Base-by-base conservation (phyloP, 495 filamentous ascomycete genomes). In the Aspergillus baeticus region DNA sequence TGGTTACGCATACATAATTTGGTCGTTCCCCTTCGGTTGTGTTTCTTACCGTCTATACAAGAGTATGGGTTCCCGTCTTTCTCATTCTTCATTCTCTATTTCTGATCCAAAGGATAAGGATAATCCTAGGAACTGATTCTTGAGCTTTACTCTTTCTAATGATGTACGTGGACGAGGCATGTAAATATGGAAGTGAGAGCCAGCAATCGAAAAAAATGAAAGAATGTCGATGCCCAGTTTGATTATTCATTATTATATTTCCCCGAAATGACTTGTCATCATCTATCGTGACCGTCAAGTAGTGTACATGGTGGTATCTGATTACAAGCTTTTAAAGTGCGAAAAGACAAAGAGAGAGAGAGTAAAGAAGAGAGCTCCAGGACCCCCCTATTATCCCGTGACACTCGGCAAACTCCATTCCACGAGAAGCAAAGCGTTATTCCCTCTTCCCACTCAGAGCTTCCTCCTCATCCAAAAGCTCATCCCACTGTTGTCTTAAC, bases 401-500 rank as follows among this genome's bases (percentile, higher is more conserved):
- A n/a, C n/a, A n/a, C n/a, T n/a, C n/a, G n/a, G n/a, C n/a, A n/a
- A n/a, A n/a, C n/a, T n/a, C n/a, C n/a, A n/a, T n/a, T n/a, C n/a
- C n/a, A n/a, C 36, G 36, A 38, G 36, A 38, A 38, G 15, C 36
- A 29, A 8, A 29, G 8, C 2, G 10, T 23, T 39, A 41, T 15
- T 43, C 37, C 36, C 21, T 29, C 34, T 52, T 51, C 36, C 48
- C 51, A 36, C 13, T 38, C 23, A 11, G 29, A 23, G n/a, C 60
- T 51, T 75, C 75, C 14, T 61, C 74, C 45, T 61, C 54, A 64
- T 80, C 78, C 51, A 88, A 51, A 65, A 78, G 81, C 18, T 46
- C 68, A 68, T 95, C 91, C 94, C 94, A 98, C 63, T 83, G 75
- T 50, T 70, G 65, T 65, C 94, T 80, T 78, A 97, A 67, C 70